Conservation (phyloP, 305 asterid species). For the Euphrasia arctica region DNA sequence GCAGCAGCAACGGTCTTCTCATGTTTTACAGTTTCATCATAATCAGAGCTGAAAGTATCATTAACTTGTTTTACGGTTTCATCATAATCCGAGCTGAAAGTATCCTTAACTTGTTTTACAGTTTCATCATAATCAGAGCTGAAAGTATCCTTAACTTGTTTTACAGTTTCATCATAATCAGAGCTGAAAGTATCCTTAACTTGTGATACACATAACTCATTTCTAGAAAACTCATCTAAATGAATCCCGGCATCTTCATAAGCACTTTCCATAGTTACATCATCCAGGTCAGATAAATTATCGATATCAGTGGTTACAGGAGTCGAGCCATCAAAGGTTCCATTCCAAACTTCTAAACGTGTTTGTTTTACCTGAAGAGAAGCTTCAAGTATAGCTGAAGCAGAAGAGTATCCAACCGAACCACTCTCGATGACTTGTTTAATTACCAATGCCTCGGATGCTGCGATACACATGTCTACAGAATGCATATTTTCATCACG, state of each 20-base stretch:
- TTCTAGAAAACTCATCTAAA: constrained; percentile 27
- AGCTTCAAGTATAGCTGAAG: constrained; percentile 74
- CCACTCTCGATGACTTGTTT: constrained; percentile 48
- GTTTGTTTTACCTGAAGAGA: constrained; percentile 82
- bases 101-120: too few species aligned
- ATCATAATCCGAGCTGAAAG: too few species aligned
- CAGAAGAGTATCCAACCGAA: constrained; percentile 36
- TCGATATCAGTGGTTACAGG: constrained; percentile 35
- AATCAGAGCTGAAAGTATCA: constrained; percentile 30
- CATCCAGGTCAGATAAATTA: constrained; percentile 62
- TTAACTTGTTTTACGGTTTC: too few species aligned
- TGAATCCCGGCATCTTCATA: constrained; percentile 59
- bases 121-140: too few species aligned
- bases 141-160: constrained; percentile 1
- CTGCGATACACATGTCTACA: constrained; percentile 70
- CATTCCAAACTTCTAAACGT: constrained; percentile 48
- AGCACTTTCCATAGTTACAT: constrained; percentile 59
- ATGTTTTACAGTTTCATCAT: constrained; percentile 30
- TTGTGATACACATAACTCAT: constrained; percentile 45
- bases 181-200: constrained; percentile 58
- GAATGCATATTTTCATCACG: constrained; percentile 33
- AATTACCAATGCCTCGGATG: constrained; percentile 84
- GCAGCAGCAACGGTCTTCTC: constrained; percentile 32
- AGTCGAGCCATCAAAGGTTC: constrained; percentile 28
- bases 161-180: constrained; percentile 33